These are phyloP conservation scores for Endocalyx cinctus DNA, from an alignment of 2,329 filamentous ascomycete species.

Conservation along the genomic window DNA sequence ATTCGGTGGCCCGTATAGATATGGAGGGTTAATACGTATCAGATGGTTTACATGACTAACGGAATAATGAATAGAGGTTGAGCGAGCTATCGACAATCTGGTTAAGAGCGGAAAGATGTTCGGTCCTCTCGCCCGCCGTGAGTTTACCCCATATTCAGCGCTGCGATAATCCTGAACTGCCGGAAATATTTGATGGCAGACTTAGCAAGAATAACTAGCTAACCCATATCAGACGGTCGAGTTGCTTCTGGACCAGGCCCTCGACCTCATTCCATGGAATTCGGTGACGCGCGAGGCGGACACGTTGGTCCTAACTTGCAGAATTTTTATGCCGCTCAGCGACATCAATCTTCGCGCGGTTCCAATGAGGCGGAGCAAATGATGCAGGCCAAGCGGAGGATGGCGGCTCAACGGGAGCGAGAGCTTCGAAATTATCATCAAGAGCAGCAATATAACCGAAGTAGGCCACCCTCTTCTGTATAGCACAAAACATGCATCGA, in stretches of 20 bases:
- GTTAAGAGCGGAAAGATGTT: constrained; percentile 96
- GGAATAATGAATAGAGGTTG: constrained; percentile 95
- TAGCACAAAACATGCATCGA: constrained; percentile 50
- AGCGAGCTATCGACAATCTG: constrained; percentile 91
- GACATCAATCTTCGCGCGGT: constrained; percentile 81
- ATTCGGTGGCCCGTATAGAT: too few relatives aligned
- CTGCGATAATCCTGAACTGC: too few relatives aligned
- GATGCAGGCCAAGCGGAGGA: constrained; percentile 98
- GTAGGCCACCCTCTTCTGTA: constrained; percentile 79
- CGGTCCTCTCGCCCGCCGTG: constrained; percentile 67
- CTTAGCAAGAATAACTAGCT: not conserved
- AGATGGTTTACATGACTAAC: too few relatives aligned
- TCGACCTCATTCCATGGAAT: constrained; percentile 82
- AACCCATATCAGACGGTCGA: constrained; percentile 76
- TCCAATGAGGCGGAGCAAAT: constrained; percentile 92
- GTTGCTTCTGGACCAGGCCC: constrained; percentile 54
- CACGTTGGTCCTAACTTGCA: constrained; percentile 76
- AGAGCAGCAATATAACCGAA: constrained; percentile 99
- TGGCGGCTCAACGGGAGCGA: constrained; percentile 97
- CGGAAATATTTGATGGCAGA: not conserved
- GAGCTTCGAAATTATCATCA: constrained; percentile 99
- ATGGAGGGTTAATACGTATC: too few relatives aligned
- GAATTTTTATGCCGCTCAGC: constrained; percentile 90
- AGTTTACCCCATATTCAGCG: constrained; percentile 59
- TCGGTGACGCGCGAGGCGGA: constrained; percentile 66